Conservation (phyloP, 441 rosid genomes). For the Rhodomyrtus psidioides region DNA sequence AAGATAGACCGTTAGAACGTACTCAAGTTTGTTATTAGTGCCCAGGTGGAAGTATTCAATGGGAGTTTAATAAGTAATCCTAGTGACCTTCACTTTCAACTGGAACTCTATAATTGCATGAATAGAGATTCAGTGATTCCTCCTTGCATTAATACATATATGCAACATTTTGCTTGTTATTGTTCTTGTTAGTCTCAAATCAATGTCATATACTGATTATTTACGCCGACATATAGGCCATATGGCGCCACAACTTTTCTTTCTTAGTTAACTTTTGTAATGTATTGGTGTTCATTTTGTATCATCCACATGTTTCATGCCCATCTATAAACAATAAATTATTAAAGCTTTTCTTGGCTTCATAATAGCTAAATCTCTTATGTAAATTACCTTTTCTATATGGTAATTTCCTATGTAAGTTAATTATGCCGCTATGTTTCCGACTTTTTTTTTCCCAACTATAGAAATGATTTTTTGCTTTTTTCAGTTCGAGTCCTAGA, state of each 20-base stretch:
- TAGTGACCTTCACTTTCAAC: rapidly evolving
- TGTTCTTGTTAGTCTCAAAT: neutral
- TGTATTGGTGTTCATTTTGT: neutral
- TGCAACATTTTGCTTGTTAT: no score
- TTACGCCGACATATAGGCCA: neutral
- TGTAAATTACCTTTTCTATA: neutral
- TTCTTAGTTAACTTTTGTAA: no score
- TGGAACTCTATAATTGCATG: neutral
- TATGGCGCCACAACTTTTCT: neutral
- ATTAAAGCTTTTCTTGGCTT: neutral
- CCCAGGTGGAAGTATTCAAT: neutral
- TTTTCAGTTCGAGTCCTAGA: neutral
- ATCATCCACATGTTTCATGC: neutral
- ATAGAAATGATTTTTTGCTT: no score
- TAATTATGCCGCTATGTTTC: neutral
- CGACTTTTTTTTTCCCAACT: neutral
- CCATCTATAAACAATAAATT: neutral
- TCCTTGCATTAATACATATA: neutral
- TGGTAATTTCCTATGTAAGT: neutral
- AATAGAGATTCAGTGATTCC: neutral
- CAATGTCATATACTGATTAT: neutral
- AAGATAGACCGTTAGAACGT: rapidly evolving
- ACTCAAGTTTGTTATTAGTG: no score
- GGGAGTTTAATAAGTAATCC: neutral
- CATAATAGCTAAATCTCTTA: neutral